Conservation (phyloP, 352 stramenopile species). For the Aphanomyces stellatus region DNA sequence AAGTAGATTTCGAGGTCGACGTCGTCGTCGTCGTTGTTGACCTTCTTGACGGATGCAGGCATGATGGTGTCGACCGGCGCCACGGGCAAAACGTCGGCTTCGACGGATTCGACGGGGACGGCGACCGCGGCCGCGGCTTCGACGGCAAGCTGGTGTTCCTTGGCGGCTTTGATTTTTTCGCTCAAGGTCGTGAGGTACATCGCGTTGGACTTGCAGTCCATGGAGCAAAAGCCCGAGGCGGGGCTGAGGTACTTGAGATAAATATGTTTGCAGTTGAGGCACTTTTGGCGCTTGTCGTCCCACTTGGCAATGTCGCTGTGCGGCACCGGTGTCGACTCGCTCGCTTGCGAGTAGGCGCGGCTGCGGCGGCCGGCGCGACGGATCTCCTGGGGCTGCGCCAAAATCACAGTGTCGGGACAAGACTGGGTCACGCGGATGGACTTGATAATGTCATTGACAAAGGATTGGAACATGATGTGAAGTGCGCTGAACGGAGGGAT, state of each 20-base stretch:
- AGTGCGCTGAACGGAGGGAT: neutral
- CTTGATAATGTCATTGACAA: conserved; percentile 11
- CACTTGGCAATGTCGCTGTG: conserved; percentile 52
- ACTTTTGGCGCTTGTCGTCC: conserved; percentile 83
- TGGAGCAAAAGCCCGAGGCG: conserved; percentile 67
- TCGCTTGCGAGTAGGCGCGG: neutral
- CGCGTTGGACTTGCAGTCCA: conserved; percentile 85
- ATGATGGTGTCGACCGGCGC: too few species aligned
- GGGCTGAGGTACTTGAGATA: conserved; percentile 79
- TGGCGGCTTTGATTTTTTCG: conserved; percentile 58
- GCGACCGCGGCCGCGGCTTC: conserved; percentile 23
- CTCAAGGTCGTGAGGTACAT: conserved; percentile 74
- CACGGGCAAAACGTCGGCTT: conserved; percentile 18
- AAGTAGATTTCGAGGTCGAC: conserved; percentile 6
- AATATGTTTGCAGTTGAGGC: conserved; percentile 72
- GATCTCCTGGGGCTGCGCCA: neutral
- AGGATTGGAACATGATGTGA: conserved; percentile 5
- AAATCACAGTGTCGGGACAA: conserved; percentile 8
- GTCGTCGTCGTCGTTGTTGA: too few species aligned
- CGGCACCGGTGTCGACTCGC: neutral
- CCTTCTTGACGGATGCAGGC: too few species aligned
- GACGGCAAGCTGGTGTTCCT: conserved; percentile 41
- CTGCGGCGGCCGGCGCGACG: too few species aligned
- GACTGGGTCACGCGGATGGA: conserved; percentile 7
- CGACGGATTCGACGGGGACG: conserved; percentile 14